A percentile compares a stretch with the other conserved stretches of the same genome.
Conservation (phyloP, 768 basidiomycete genomes). For the Boletus vermiculosoides region DNA sequence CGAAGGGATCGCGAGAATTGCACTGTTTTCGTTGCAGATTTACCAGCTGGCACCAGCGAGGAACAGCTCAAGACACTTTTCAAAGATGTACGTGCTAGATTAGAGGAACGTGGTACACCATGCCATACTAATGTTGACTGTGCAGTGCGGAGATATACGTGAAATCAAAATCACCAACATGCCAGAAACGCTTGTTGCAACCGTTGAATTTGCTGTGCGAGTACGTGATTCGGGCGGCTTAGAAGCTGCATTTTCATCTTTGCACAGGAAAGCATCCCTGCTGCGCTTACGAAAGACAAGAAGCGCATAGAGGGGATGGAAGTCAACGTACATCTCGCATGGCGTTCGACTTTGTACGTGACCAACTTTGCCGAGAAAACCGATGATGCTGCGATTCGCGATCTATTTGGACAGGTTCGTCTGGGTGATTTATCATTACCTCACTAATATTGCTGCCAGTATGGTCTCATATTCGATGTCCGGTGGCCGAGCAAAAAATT, state of each 20-base stretch:
- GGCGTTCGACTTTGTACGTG: slow-evolving; percentile 92
- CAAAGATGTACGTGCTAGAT: slow-evolving; percentile 65
- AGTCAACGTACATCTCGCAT: slow-evolving; percentile 83
- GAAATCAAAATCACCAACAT: slow-evolving; percentile 78
- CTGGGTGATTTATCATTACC: not conserved
- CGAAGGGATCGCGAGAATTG: slow-evolving; percentile 91
- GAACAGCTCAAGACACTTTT: slow-evolving; percentile 73
- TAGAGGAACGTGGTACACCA: not conserved
- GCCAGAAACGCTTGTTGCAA: slow-evolving; percentile 63
- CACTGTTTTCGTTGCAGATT: slow-evolving; percentile 82
- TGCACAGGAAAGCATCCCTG: slow-evolving; percentile 72
- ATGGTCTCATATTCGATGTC: slow-evolving; percentile 88
- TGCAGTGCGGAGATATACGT: slow-evolving; percentile 82
- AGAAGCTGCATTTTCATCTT: not conserved
- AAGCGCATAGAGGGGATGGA: slow-evolving; percentile 77
- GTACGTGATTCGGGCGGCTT: slow-evolving; percentile 20
- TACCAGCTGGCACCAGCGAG: slow-evolving; percentile 56
- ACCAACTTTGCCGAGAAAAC: slow-evolving; percentile 90
- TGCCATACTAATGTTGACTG: slow-evolving; percentile 12
- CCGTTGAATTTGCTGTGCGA: slow-evolving; percentile 81
- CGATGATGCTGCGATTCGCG: slow-evolving; percentile 74
- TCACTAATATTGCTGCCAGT: slow-evolving; percentile 44
- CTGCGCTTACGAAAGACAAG: slow-evolving; percentile 92
- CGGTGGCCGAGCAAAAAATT: slow-evolving; percentile 99
- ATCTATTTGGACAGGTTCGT: slow-evolving; percentile 75